Evolutionary conservation across 139 green algal genomes (phyloP), one percentile per base, ranked within the genome.

Genomic region (Coelastrella sp.): DNA sequence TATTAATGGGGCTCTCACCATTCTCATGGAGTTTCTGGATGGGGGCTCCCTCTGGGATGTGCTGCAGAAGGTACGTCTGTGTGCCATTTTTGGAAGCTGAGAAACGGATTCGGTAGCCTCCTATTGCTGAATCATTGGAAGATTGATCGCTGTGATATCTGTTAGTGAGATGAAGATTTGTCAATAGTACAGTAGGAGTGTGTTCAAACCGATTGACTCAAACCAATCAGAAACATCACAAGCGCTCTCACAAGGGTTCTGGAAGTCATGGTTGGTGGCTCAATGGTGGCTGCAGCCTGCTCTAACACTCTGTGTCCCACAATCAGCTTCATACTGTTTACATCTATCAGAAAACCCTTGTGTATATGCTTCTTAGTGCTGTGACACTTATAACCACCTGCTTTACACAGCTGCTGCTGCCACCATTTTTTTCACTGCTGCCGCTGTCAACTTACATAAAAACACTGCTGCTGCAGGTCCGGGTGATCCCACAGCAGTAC

Each of bases 21-120:
- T 99, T 59, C 95, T 98, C 11, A 95, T 99, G 89, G 97, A 99
- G 92, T 98, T 98, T 92, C 98, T 98, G 95, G 96, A 99, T 78
- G 97, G 93, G 0, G 98, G 98, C 27, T 97, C 93, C 0, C 92
- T 99, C 58, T 93, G 91, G 35, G 96, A 99, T 81, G 87, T 99
- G 19, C 70, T 95, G 24, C 89, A 91, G 76, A 61, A 74, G 75
- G 83, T 85, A 27, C 22, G 65, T n/a, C 1, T 1, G 65, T n/a
- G 35, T 1, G 35, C 35, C 35, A 49, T 49, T 49, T 49, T 1
- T 49, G 35, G n/a, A n/a, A 49, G 10, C 9, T 56, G 35, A 49
- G 35, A 49, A 49, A 49, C 35, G 35, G 35, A 1, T 49, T 3
- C n/a, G n/a, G n/a, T 49, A 49, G 35, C 35, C 35, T 3, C 35